phyloP scores from a whole-genome alignment of 257 asterid genomes.

The Solanum tarijense region DNA sequence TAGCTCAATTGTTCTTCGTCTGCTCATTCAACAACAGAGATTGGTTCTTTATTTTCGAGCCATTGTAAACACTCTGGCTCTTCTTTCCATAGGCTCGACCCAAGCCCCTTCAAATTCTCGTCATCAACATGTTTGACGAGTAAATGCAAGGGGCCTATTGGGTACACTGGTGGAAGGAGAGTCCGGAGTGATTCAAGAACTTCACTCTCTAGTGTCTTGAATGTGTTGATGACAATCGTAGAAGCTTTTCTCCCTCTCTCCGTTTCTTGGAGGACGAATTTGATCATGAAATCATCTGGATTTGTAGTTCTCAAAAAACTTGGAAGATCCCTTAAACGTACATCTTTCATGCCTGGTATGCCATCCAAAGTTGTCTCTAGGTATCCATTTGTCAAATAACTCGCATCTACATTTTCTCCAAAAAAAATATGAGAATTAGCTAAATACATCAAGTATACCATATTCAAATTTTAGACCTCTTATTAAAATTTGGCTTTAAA shows the following conservation, averaged over 20 bases:
- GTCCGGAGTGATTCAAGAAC: neutral
- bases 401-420: neutral
- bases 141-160: slow-evolving; percentile 7
- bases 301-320: slow-evolving; percentile 3
- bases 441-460: too few relatives aligned
- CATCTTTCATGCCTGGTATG: neutral
- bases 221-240: neutral
- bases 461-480: neutral
- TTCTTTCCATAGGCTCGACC: neutral
- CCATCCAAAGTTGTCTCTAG: neutral
- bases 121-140: neutral
- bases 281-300: neutral
- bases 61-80: neutral
- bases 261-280: neutral
- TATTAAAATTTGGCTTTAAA: too few relatives aligned
- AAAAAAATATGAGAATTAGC: too few relatives aligned
- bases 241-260: neutral
- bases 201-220: neutral
- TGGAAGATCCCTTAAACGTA: slow-evolving; percentile 1
- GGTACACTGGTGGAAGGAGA: neutral
- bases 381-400: neutral
- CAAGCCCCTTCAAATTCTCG: neutral
- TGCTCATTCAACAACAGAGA: neutral
- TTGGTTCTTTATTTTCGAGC: neutral
- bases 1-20: too few relatives aligned